A percentile compares a stretch with the other conserved stretches of the same genome.
phyloP scores from a whole-genome alignment of 345 rosid species.

The Bretschneidera sinensis region DNA sequence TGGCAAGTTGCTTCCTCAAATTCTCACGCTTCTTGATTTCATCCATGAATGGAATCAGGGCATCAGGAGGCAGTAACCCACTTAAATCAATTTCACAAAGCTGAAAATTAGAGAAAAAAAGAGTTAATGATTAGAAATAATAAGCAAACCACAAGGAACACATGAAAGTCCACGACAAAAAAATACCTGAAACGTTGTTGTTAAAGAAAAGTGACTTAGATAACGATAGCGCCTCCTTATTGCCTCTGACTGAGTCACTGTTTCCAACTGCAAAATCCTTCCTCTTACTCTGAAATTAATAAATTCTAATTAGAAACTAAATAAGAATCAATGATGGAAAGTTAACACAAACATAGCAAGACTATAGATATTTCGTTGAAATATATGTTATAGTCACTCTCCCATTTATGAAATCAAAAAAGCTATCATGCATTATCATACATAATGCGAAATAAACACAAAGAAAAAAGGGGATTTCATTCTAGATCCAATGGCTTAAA shows the following conservation, averaged over 20 bases:
- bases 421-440: not conserved
- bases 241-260: conserved; percentile 80
- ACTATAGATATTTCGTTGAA: not conserved
- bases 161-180: conserved; percentile 2
- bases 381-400: too few relatives aligned
- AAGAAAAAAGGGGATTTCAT: too few relatives aligned
- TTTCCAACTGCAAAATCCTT: conserved; percentile 76
- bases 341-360: not conserved
- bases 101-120: conserved; percentile 33
- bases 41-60: conserved; percentile 73
- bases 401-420: not conserved
- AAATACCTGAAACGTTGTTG: conserved; percentile 74
- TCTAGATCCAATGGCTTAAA: not conserved
- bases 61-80: conserved; percentile 54
- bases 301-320: not conserved
- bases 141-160: conserved; percentile 4
- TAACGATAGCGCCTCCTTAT: conserved; percentile 81
- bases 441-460: not conserved
- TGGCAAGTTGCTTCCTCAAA: conserved; percentile 72
- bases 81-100: conserved; percentile 89
- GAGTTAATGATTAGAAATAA: conserved; percentile 4
- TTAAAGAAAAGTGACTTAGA: conserved; percentile 86
- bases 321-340: not conserved
- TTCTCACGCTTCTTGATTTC: conserved; percentile 84
- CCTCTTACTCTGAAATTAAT: conserved; percentile 62